Evolutionary conservation across 805 yeast genomes (phyloP), one percentile per base, ranked within the genome.

Genomic region (Candida boleticola): DNA sequence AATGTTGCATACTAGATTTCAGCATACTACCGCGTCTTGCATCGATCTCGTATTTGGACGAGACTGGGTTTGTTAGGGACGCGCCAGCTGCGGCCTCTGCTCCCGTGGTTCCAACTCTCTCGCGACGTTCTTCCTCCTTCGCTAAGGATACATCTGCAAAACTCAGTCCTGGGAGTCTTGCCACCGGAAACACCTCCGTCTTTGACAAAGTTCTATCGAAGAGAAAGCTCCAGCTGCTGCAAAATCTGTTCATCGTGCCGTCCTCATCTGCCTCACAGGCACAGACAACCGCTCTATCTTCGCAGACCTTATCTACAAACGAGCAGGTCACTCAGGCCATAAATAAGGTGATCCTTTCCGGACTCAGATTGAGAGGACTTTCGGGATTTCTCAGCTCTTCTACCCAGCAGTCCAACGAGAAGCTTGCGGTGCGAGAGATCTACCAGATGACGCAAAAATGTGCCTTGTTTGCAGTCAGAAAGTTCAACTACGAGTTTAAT

Each of bases 401-500:
- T 10, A 38, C 48, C 6, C 36, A 32, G 16, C 3, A 9, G 10
- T 38, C 41, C 10, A 66, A 66, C 43, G 71, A 68, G 30, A 63
- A 58, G 39, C 42, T 68, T 14, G 60, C 65, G 26, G 58, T 67
- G 16, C 64, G 66, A 37, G 75, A 70, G 43, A 59, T 68, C 6
- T 68, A 66, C 50, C 68, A 63, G 35, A 68, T 68, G 72, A 67
- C 74, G 0, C 57, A 52, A 41, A 61, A 65, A 40, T 56, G 71
- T 1, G 55, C 74, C 2, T 42, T 60, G 20, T 71, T 71, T 53
- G 63, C 74, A 2, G 50, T 69, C 16, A 48, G 74, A 35, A 71
- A 71, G 48, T 58, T 53, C 45, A 58, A 57, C 40, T 63, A 63
- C 51, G 53, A 46, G 23, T 64, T 63, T 43, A 54, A 54, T 39